Percentiles rank a stretch among this genome's conserved stretches.
Conservation (phyloP, 2,329 filamentous ascomycete species). For the Elsinoe australis region DNA sequence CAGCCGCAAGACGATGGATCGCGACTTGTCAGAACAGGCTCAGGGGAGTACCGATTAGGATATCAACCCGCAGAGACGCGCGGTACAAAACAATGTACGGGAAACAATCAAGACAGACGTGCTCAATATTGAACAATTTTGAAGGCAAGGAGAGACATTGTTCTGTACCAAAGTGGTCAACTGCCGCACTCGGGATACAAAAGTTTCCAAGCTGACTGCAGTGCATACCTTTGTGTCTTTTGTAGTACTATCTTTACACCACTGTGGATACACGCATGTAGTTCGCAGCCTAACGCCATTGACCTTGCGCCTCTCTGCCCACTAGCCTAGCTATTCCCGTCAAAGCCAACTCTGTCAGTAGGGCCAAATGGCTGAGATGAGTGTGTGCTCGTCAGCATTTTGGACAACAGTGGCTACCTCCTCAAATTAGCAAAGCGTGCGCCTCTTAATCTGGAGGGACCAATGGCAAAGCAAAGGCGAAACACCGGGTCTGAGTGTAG, state of each 20-base stretch:
- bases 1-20: slow-evolving; percentile 6
- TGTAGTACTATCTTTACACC: neutral
- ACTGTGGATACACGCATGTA: neutral
- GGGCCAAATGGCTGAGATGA: neutral
- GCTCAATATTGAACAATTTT: neutral
- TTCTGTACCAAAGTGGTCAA: slow-evolving; percentile 7
- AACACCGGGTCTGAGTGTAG: slow-evolving; percentile 2
- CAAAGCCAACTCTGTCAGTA: neutral
- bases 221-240: neutral
- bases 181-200: slow-evolving; percentile 2
- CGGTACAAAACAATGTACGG: neutral
- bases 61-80: neutral
- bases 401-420: neutral
- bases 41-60: neutral
- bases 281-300: slow-evolving; percentile 10
- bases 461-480: slow-evolving; percentile 6
- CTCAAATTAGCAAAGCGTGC: slow-evolving; percentile 15
- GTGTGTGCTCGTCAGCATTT: neutral
- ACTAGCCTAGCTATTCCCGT: neutral
- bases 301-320: slow-evolving; percentile 2
- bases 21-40: neutral
- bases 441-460: slow-evolving; percentile 14
- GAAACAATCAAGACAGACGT: neutral
- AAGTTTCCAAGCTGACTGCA: neutral
- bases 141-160: slow-evolving; percentile 11